Evolutionary conservation across 331 rosid genomes (phyloP).

Genomic region (Prunus yedoensis): DNA sequence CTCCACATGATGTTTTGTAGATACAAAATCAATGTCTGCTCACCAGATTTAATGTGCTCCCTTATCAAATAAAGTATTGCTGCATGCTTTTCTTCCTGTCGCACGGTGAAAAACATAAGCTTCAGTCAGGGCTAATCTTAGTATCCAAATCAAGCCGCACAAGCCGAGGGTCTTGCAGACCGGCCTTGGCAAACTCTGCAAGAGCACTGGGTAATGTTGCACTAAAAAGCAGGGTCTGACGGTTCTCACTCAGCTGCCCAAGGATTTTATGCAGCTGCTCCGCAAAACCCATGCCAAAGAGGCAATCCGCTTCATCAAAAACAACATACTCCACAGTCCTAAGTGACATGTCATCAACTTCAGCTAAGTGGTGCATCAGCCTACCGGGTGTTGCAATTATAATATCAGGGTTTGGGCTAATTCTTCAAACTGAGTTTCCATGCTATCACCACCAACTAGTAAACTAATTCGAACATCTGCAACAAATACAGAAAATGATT

Average conservation of each 20-base stretch:
- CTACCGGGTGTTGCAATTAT: conserved; percentile 97
- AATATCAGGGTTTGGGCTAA: conserved; percentile 79
- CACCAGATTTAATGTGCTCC: conserved; percentile 65
- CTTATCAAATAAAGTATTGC: conserved; percentile 76
- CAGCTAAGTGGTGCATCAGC: conserved; percentile 92
- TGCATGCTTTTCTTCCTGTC: conserved; percentile 79
- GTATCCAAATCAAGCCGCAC: conserved; percentile 86
- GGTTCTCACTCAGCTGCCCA: conserved; percentile 71
- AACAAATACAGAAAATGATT: not conserved
- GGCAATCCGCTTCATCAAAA: conserved; percentile 86
- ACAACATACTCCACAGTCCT: conserved; percentile 87
- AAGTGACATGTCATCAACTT: conserved; percentile 84
- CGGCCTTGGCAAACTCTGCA: conserved; percentile 98
- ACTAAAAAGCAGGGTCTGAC: conserved; percentile 90
- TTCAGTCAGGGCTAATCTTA: conserved; percentile 90
- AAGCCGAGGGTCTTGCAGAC: conserved; percentile 86
- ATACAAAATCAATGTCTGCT: conserved; percentile 84
- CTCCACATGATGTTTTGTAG: conserved; percentile 92
- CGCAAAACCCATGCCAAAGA: conserved; percentile 85
- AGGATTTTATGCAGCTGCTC: conserved; percentile 88
- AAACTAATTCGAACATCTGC: conserved; percentile 83
- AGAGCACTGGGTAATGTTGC: conserved; percentile 92
- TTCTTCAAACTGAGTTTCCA: conserved; percentile 90
- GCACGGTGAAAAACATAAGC: conserved; percentile 66
- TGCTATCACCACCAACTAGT: conserved; percentile 95